phyloP scores from a whole-genome alignment of 305 asterid species.

The Ruellia speciosa region DNA sequence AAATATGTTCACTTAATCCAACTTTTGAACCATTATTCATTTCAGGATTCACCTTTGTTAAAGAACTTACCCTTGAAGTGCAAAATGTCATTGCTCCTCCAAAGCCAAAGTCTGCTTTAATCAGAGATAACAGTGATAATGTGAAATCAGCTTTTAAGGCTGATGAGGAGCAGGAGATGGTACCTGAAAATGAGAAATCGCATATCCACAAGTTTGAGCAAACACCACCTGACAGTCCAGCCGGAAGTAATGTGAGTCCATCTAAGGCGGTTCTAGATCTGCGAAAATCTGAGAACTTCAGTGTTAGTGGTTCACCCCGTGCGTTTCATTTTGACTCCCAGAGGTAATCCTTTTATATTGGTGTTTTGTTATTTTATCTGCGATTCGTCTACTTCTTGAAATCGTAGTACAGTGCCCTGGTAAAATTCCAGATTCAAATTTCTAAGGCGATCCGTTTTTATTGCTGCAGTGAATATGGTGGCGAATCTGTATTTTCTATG shows the following conservation, averaged over 20 bases:
- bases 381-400: not conserved
- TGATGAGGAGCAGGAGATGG: conserved; percentile 39
- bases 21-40: conserved; percentile 6
- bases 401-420: conserved; percentile 1
- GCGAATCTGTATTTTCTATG: conserved; percentile 54
- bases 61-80: conserved; percentile 89
- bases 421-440: not conserved
- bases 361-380: not conserved
- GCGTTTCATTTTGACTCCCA: conserved; percentile 42
- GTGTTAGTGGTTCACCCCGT: conserved; percentile 61
- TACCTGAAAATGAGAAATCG: conserved; percentile 36
- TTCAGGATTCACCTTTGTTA: conserved; percentile 64
- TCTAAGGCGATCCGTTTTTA: conserved; percentile 18
- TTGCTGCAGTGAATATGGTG: conserved; percentile 60
- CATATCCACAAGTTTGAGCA: conserved; percentile 30
- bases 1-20: not conserved
- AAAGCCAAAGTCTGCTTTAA: conserved; percentile 50
- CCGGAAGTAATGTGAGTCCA: conserved; percentile 47
- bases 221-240: conserved; percentile 66
- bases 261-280: conserved; percentile 50
- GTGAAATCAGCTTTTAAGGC: conserved; percentile 41
- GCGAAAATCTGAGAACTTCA: conserved; percentile 32
- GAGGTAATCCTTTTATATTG: conserved; percentile 39
- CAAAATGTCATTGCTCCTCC: conserved; percentile 80
- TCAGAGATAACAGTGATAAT: conserved; percentile 38